phyloP scores from a whole-genome alignment of 2,329 filamentous ascomycete genomes.

The Boeremia exigua region DNA sequence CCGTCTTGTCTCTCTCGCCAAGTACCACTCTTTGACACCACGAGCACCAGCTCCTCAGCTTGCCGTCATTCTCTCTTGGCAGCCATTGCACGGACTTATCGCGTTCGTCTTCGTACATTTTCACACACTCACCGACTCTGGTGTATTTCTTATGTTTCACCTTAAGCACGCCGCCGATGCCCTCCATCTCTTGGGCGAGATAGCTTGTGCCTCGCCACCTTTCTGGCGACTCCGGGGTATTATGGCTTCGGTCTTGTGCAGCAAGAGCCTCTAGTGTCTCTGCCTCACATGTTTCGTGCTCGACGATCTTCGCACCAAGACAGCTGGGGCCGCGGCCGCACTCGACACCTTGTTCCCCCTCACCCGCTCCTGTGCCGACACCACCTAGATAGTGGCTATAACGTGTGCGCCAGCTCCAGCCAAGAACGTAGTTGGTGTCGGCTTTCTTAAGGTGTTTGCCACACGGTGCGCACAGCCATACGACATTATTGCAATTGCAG shows the following conservation, averaged over 20 bases:
- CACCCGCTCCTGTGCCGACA: constrained; percentile 84
- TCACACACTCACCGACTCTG: constrained; percentile 80
- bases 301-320: constrained; percentile 76
- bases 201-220: constrained; percentile 73
- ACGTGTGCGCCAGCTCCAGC: constrained; percentile 88
- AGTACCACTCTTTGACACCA: constrained; percentile 86
- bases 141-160: constrained; percentile 85
- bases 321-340: constrained; percentile 82
- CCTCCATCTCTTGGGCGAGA: constrained; percentile 85
- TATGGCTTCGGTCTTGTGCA: constrained; percentile 15
- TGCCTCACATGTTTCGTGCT: constrained; percentile 85
- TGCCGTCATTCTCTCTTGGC: constrained; percentile 71
- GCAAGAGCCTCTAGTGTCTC: constrained; percentile 65
- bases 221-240: constrained; percentile 35
- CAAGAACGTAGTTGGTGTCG: constrained; percentile 66
- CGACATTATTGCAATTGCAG: constrained; percentile 66
- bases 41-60: constrained; percentile 82
- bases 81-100: constrained; percentile 63
- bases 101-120: constrained; percentile 73
- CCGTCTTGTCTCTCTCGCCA: constrained; percentile 54
- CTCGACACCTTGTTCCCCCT: constrained; percentile 85
- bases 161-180: constrained; percentile 86
- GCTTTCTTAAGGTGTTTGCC: constrained; percentile 70
- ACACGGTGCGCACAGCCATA: constrained; percentile 89
- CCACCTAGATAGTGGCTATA: constrained; percentile 81